phyloP scores from a whole-genome alignment of 495 filamentous ascomycete species.

The Penicillium goetzii region DNA sequence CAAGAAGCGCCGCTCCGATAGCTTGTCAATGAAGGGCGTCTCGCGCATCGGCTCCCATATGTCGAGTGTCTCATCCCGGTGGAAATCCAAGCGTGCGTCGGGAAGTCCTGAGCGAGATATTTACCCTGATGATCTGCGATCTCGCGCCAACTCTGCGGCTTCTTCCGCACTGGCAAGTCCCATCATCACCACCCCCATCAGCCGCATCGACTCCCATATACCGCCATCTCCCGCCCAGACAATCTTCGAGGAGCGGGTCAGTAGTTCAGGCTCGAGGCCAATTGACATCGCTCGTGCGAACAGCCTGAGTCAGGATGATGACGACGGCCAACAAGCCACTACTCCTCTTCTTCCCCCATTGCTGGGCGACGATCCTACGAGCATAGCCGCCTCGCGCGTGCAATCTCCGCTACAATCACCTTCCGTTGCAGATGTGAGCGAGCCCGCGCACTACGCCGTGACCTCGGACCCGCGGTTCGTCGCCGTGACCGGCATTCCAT shows the following conservation, averaged over 20 bases:
- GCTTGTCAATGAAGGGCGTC: slow-evolving; percentile 65
- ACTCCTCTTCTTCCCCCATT: slow-evolving; percentile 85
- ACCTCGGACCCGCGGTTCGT: slow-evolving; percentile 51
- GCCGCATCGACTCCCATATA: slow-evolving; percentile 55
- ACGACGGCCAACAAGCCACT: slow-evolving; percentile 63
- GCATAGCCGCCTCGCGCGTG: slow-evolving; percentile 47
- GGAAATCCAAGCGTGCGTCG: slow-evolving; percentile 58
- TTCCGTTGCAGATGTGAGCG: slow-evolving; percentile 58
- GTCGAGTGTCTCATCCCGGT: slow-evolving; percentile 71
- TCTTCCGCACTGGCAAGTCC: slow-evolving; percentile 72
- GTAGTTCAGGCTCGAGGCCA: slow-evolving; percentile 46
- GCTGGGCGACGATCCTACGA: slow-evolving; percentile 58
- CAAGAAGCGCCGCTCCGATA: slow-evolving; percentile 68
- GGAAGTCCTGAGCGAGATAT: slow-evolving; percentile 50
- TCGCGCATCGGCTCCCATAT: slow-evolving; percentile 71
- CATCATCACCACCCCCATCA: slow-evolving; percentile 43
- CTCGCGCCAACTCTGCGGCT: slow-evolving; percentile 60
- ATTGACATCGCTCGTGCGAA: slow-evolving; percentile 65
- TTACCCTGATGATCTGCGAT: slow-evolving; percentile 44
- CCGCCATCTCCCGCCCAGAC: slow-evolving; percentile 70
- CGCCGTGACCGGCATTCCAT: slow-evolving; percentile 57
- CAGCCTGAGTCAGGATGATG: slow-evolving; percentile 55
- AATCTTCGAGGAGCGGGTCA: slow-evolving; percentile 63
- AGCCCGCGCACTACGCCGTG: slow-evolving; percentile 37
- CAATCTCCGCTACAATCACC: slow-evolving; percentile 85